These are phyloP conservation scores for Kwoniella newhampshirensis DNA, from an alignment of 768 basidiomycete genomes.

Conservation along the genomic window DNA sequence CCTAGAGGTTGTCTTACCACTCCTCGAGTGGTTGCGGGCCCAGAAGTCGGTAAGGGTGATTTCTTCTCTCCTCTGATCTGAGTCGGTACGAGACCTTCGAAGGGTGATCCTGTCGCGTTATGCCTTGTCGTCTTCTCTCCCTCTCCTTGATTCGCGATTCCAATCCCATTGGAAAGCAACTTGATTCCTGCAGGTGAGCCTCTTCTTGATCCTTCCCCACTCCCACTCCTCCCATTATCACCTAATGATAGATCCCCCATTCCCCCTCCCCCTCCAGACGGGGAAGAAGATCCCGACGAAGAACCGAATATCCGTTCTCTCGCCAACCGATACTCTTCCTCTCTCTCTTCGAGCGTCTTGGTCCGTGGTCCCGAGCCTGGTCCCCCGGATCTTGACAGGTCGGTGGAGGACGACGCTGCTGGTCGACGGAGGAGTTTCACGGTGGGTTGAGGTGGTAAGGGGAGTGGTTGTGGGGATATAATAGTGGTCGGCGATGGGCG, in stretches of 20 bases:
- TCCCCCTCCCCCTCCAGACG: background rate
- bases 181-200: background rate
- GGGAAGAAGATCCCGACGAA: background rate
- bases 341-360: constrained; percentile 41
- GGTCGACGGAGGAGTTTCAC: constrained; percentile 22
- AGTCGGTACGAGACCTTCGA: constrained; percentile 13
- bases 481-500: constrained; percentile 8
- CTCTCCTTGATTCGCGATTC: background rate
- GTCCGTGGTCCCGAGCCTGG: constrained; percentile 37
- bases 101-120: background rate
- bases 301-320: constrained; percentile 45
- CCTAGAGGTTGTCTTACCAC: constrained; percentile 21
- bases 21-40: background rate
- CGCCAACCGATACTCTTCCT: constrained; percentile 41
- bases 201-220: background rate
- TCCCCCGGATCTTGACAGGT: background rate
- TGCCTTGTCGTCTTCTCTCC: background rate
- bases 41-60: constrained; percentile 1
- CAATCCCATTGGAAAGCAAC: background rate
- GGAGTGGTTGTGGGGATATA: constrained; percentile 12
- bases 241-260: background rate
- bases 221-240: background rate
- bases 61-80: constrained; percentile 7
- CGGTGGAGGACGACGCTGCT: constrained; percentile 1
- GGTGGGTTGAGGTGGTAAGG: constrained; percentile 8